phyloP scores from a whole-genome alignment of 2,329 filamentous ascomycete genomes.

The Teratosphaeria viscida region DNA sequence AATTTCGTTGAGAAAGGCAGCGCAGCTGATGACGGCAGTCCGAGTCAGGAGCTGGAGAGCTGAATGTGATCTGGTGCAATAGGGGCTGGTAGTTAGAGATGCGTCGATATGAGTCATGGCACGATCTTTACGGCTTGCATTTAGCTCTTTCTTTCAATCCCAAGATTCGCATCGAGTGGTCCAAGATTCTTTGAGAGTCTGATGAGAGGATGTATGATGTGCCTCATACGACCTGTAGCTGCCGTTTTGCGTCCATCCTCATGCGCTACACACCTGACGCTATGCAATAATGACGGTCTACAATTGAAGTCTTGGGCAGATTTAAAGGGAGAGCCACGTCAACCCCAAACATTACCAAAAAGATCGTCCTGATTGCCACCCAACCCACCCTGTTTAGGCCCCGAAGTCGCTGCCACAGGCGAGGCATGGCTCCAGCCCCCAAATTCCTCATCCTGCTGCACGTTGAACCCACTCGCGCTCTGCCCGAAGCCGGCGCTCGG shows the following conservation, averaged over 20 bases:
- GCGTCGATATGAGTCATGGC: no score
- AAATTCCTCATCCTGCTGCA: conserved; percentile 87
- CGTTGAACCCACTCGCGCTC: conserved; percentile 33
- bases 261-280: not conserved
- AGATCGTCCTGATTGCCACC: conserved; percentile 65
- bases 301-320: not conserved
- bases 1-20: not conserved
- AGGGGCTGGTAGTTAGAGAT: no score
- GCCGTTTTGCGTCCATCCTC: not conserved
- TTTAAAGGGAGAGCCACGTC: conserved; percentile 6
- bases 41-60: not conserved
- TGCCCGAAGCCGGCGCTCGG: not conserved
- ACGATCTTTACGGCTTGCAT: no score
- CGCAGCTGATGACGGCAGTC: not conserved
- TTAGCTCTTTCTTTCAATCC: no score
- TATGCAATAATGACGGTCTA: not conserved
- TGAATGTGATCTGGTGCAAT: not conserved
- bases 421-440: conserved; percentile 79
- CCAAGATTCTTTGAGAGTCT: no score
- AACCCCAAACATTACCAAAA: conserved; percentile 95
- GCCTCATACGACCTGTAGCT: no score
- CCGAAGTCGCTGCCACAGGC: conserved; percentile 31
- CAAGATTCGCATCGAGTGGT: no score
- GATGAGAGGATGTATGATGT: no score
- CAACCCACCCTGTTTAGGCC: conserved; percentile 31